Evolutionary conservation across 371 early-diverging fungal species (phyloP).

Genomic region (Mucor lusitanicus): DNA sequence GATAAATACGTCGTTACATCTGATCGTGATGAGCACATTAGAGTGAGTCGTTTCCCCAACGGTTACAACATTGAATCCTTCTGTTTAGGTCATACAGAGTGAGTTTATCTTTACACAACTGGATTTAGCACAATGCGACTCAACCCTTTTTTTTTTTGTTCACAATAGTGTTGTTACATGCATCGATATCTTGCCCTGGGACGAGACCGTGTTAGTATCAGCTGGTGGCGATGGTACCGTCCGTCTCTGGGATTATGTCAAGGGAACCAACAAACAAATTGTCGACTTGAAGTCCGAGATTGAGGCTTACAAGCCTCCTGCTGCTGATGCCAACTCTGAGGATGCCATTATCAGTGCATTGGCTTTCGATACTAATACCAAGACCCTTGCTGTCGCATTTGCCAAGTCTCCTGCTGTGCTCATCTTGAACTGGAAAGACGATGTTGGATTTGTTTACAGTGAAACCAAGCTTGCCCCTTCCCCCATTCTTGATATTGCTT

Average conservation of each 20-base stretch:
- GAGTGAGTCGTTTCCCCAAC: constrained; percentile 87
- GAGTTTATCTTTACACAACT: constrained; percentile 18
- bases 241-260: constrained; percentile 75
- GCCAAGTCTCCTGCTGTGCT: constrained; percentile 43
- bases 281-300: constrained; percentile 48
- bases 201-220: constrained; percentile 63
- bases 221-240: constrained; percentile 89
- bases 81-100: constrained; percentile 92
- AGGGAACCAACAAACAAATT: constrained; percentile 44
- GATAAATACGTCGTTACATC: constrained; percentile 80
- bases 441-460: constrained; percentile 23
- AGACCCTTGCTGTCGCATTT: constrained; percentile 37
- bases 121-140: not conserved
- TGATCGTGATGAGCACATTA: constrained; percentile 96
- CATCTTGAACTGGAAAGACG: constrained; percentile 33
- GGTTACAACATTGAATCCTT: constrained; percentile 86
- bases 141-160: not conserved
- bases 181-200: constrained; percentile 54
- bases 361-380: constrained; percentile 18
- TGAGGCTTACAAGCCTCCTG: constrained; percentile 44
- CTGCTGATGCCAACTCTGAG: constrained; percentile 43
- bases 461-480: constrained; percentile 27
- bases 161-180: constrained; percentile 65
- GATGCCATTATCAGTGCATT: constrained; percentile 39
- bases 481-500: constrained; percentile 34